phyloP scores from a whole-genome alignment of 164 flowering plant species.

The Cinnamomum chago region DNA sequence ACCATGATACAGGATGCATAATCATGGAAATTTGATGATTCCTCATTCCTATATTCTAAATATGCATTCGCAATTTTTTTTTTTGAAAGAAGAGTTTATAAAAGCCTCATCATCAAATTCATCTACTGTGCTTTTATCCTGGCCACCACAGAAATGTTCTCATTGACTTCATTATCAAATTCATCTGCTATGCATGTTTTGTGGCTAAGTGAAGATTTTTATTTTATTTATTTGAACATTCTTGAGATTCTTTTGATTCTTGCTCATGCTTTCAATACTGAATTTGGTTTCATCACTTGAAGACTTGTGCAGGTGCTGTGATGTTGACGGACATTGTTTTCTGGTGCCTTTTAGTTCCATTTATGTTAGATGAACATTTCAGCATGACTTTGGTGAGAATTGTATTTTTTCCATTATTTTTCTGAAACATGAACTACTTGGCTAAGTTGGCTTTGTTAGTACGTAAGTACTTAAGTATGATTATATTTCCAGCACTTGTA shows the following conservation, averaged over 20 bases:
- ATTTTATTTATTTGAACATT: neutral
- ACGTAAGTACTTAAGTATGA: neutral
- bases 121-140: no score
- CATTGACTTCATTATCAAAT: neutral
- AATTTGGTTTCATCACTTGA: conserved; percentile 3
- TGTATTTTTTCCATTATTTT: neutral
- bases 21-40: neutral
- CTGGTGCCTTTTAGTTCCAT: conserved; percentile 76
- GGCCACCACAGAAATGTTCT: neutral
- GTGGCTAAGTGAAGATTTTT: neutral
- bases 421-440: neutral
- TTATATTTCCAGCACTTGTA: neutral
- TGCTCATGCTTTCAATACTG: neutral
- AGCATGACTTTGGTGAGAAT: conserved; percentile 38
- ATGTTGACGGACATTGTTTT: conserved; percentile 80
- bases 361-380: conserved; percentile 35
- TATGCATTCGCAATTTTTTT: no score
- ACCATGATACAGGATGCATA: neutral
- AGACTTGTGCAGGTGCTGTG: conserved; percentile 79
- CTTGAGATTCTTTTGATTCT: neutral
- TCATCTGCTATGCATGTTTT: neutral
- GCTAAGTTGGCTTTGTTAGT: neutral
- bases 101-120: no score
- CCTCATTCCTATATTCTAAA: neutral
- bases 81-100: no score